Percentiles rank a stretch among this genome's conserved stretches.
These are phyloP conservation scores for Petunia hybrid DNA, from an alignment of 305 asterid genomes.

Conservation along the genomic window DNA sequence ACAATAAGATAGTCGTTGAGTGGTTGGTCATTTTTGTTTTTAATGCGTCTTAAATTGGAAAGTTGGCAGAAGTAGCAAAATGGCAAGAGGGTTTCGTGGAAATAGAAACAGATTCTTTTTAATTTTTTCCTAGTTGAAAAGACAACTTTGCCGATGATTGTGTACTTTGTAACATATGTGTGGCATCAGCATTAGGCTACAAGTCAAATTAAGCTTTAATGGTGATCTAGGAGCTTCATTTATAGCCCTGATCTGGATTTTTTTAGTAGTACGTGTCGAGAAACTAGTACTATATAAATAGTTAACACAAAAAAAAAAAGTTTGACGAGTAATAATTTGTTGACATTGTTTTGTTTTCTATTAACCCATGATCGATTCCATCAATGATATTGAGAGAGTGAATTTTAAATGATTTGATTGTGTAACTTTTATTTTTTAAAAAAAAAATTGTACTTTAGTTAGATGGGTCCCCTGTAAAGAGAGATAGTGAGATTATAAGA, in stretches of 20 bases:
- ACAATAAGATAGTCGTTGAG: background rate
- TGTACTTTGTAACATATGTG: background rate
- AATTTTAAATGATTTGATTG: background rate
- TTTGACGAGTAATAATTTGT: no score
- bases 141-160: no score
- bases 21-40: conserved; percentile 20
- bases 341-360: conserved; percentile 4
- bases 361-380: background rate
- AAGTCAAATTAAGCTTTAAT: background rate
- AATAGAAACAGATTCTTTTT: conserved; percentile 1
- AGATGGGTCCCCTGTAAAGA: conserved; percentile 14
- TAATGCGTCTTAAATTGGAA: background rate
- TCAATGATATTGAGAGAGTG: background rate
- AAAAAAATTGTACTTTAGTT: background rate
- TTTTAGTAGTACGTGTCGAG: no score
- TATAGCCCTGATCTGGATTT: background rate
- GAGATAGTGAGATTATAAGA: background rate
- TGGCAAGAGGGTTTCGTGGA: conserved; percentile 5
- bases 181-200: conserved; percentile 7
- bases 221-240: conserved; percentile 28
- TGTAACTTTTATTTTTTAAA: background rate
- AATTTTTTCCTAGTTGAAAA: no score
- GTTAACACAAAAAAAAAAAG: no score
- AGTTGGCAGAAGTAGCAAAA: conserved; percentile 18
- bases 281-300: no score